Conservation (phyloP, 2,329 filamentous ascomycete genomes). For the Colletotrichum cordylinicola region DNA sequence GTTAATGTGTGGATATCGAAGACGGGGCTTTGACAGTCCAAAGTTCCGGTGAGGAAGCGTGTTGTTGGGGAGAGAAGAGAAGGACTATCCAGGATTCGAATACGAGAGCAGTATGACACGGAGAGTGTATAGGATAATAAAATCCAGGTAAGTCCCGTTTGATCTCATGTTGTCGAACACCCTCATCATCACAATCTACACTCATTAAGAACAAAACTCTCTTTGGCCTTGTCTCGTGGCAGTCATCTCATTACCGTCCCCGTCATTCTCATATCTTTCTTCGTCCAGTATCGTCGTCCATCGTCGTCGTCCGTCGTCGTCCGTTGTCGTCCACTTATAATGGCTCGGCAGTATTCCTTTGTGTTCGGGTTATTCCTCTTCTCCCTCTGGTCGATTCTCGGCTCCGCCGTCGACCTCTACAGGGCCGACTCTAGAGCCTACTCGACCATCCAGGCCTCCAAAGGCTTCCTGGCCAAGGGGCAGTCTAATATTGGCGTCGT, state of each 20-base stretch:
- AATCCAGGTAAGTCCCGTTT: background rate
- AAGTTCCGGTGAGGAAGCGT: background rate
- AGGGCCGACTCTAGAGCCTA: background rate
- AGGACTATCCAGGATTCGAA: accelerated
- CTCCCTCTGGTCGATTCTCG: background rate
- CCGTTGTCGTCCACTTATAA: background rate
- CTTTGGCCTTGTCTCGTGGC: background rate
- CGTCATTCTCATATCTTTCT: background rate
- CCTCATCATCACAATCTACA: background rate
- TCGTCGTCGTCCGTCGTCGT: too few species aligned
- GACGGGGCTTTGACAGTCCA: background rate
- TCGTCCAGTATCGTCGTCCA: background rate
- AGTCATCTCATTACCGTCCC: background rate
- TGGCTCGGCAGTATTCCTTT: background rate
- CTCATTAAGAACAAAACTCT: background rate
- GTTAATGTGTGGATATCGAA: background rate
- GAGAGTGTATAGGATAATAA: background rate
- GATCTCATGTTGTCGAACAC: background rate
- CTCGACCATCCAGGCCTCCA: background rate
- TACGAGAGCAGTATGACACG: background rate
- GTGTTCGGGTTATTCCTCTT: background rate
- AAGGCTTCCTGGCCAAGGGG: background rate
- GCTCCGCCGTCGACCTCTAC: background rate
- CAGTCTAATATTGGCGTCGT: background rate
- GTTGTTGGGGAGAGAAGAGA: background rate